Base-by-base conservation (phyloP, 1,284 basidiomycete species). In the Stygiomarasmius scandens region DNA sequence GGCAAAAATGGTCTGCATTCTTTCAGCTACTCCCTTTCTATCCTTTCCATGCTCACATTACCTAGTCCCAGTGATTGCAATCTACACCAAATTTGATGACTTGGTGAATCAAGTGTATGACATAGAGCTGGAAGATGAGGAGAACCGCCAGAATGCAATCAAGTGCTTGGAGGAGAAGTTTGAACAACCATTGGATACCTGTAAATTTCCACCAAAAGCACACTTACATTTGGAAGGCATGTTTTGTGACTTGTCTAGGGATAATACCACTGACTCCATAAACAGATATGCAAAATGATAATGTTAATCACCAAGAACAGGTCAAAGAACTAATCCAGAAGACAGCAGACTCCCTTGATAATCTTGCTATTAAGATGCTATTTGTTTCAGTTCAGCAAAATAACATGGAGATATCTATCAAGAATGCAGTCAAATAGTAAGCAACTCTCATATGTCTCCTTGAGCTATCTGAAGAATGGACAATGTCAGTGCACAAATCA, bases 51-150 rank as follows among this genome's bases (percentile, higher is more conserved):
- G 14, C 32, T n/a, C n/a, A n/a, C 50, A 5, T 19, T n/a, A 11
- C 6, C 58, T 62, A 70, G 69, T 66, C 9, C 69, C 68, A 14
- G 61, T 69, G 12, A 61, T 71, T 44, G 63, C 59, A 2, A 58
- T 71, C 38, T 70, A 69, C 60, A 71, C 67, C 4, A 70, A 70
- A 55, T 66, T 67, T 46, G 68, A 69, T 48, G 61, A 59, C 36
- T 53, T 65, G 2, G 48, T 66, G 23, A 52, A 47, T 24, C 47
- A 56, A 45, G 48, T 54, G n/a, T 47, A 58, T 10, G 22, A 60
- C 8, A 53, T 64, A 43, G 60, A 63, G 27, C 45, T 44, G 45
- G 25, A 62, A 20, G 12, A 49, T 29, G 61, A 62, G 25, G 11
- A 34, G 20, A 46, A 51, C 11, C 52, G 46, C 6, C 8, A 34